Evolutionary conservation across 2,329 filamentous ascomycete species (phyloP), one percentile per base, ranked within the genome.

Genomic region (Akanthomyces lecanii): DNA sequence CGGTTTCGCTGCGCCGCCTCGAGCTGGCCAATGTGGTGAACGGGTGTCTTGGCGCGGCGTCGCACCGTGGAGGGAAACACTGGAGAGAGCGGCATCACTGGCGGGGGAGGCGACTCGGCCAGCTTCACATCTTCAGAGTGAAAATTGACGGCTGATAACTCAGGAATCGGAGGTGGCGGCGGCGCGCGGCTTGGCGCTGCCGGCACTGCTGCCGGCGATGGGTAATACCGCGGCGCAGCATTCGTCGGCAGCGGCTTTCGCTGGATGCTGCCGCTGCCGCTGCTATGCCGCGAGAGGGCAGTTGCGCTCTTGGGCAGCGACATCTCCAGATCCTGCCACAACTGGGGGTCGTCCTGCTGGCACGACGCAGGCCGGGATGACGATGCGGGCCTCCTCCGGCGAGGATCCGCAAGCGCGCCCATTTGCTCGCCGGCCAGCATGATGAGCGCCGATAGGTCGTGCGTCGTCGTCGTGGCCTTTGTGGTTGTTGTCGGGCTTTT

Each of bases 1-100:
- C 70, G 67, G 53, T 68, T 63, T 51, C 65, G 63, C 28, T 68
- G 65, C 16, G 68, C 63, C 7, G 71, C 68, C 64, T 84, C 82
- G 2, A 82, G 73, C 67, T 84, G 81, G 16, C 81, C 81, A 63
- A 84, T 80, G 11, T 73, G 73, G 48, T 76, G 76, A 25, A 83
- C 79, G 0, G 81, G 82, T 2, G 81, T 84, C 69, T 83, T 84
- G 45, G 81, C 79, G 58, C 79, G 78, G 36, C 79, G 77, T 62
- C 80, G 76, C 66, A 75, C 74, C 7, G 70, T 70, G 3, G 72
- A 73, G 61, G 66, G 25, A 14, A 45, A 47, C n/a, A 36, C 42
- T 12, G 40, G n/a, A 36, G 7, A 10, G 33, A 36, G 33, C 10
- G 33, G 33, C 5, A 8, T 56, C 81, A 48, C 23, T 11, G 53